phyloP scores from a whole-genome alignment of 768 basidiomycete species.

The Paxillus rubicundulus region DNA sequence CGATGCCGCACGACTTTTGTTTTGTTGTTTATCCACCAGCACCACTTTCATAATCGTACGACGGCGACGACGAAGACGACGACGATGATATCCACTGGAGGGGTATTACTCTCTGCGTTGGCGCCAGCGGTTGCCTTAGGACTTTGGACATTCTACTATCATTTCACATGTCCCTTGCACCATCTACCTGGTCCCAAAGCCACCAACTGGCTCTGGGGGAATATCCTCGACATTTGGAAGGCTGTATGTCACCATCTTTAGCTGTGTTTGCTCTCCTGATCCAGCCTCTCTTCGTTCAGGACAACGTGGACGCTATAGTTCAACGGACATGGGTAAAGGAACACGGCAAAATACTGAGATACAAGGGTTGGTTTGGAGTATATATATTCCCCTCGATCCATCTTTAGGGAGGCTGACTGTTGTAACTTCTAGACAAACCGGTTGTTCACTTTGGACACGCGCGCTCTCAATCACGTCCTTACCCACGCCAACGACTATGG shows the following conservation, averaged over 20 bases:
- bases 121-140: too few relatives aligned
- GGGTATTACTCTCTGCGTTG: too few relatives aligned
- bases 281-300: neutral
- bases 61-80: too few relatives aligned
- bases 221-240: conserved; percentile 26
- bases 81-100: too few relatives aligned
- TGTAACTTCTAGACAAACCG: conserved; percentile 28
- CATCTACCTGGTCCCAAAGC: conserved; percentile 50
- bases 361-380: conserved; percentile 45
- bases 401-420: neutral
- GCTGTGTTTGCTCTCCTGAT: neutral
- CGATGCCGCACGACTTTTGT: too few relatives aligned
- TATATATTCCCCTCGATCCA: conserved; percentile 8
- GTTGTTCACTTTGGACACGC: conserved; percentile 56
- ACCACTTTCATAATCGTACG: too few relatives aligned
- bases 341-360: conserved; percentile 48
- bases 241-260: conserved; percentile 32
- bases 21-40: too few relatives aligned
- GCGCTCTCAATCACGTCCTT: conserved; percentile 64
- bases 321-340: conserved; percentile 39
- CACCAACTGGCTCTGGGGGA: conserved; percentile 46
- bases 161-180: too few relatives aligned
- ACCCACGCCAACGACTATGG: conserved; percentile 53
- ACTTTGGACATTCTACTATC: too few relatives aligned
- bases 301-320: too few relatives aligned